Conservation (phyloP, 352 stramenopile genomes). For the Phytophthora meadii region DNA sequence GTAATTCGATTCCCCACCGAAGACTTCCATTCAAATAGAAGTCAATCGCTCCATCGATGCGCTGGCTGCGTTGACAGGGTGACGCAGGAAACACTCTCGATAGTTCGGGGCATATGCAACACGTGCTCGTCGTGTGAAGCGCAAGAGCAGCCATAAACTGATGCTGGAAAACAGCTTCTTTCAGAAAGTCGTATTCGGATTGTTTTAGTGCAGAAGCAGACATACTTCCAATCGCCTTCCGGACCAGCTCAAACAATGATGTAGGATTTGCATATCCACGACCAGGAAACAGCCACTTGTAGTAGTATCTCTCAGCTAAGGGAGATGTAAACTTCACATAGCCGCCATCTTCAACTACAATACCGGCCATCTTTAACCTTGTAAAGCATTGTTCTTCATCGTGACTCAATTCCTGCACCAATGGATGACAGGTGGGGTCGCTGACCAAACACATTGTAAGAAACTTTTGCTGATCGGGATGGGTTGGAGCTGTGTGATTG, state of each 20-base stretch:
- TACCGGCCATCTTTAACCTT: conserved; percentile 3
- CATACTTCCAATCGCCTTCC: conserved; percentile 13
- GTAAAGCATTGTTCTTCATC: conserved; percentile 8
- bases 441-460: neutral
- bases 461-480: neutral
- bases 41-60: neutral
- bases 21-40: neutral
- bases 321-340: conserved; percentile 15
- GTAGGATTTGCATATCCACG: conserved; percentile 4
- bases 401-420: neutral
- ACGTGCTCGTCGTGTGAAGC: neutral
- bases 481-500: neutral
- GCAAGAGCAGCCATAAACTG: conserved; percentile 17
- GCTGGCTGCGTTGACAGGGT: neutral
- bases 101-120: conserved; percentile 19
- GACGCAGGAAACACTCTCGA: conserved; percentile 5
- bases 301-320: conserved; percentile 13
- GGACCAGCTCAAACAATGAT: conserved; percentile 22
- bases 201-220: neutral
- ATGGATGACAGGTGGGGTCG: neutral
- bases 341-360: conserved; percentile 5
- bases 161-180: conserved; percentile 30
- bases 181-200: conserved; percentile 12
- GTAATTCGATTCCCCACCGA: conserved; percentile 11
- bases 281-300: conserved; percentile 13